Base-by-base conservation (phyloP, 345 rosid species). In the Eutrema yunnanense region DNA sequence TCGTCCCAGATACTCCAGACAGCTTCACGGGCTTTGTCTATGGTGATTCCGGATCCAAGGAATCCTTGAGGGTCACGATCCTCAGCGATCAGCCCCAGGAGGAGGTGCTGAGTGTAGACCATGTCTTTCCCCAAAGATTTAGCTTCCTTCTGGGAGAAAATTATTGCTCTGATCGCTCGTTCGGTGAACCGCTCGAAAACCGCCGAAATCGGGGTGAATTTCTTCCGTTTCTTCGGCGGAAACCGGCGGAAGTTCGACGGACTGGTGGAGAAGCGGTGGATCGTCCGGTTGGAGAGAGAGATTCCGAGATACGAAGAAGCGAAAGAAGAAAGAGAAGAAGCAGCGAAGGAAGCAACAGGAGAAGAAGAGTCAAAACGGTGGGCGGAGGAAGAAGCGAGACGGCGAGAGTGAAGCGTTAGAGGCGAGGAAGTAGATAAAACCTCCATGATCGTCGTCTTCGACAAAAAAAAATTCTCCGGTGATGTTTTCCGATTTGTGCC, bases 101-200 rank as follows among this genome's bases (percentile, higher is more conserved):
- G 81, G 54, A 88, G 88, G 73, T 92, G 97, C 74, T 90, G 99
- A 9, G 88, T 76, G 69, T 86, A 90, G 36, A 92, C 97, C 90
- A 86, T 85, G 59, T 92, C 90, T 71, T 83, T 86, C 22, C 99
- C 99, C 49, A 91, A 38, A 0, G 86, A 75, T 67, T 76, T 83
- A 9, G 97, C 96, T 67, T 95, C 96, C 66, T 88, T 84, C 78
- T 92, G 99, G 1, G 99, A 94, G 64, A 85, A 84, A 56, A 95
- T 80, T 43, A 92, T 89, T 16, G 88, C 87, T 68, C 90, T 90
- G 66, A 95, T 78, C 8, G 99, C 94, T 14, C 90, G 76, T 74
- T 95, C 97, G 2, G 96, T 77, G 49, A 76, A 76, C 56, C 93
- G 86, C 86, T 95, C 96, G 80, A 95, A 95, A 50, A 83, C 96